Conservation (phyloP, 306 rosid species). For the Pueraria montana region DNA sequence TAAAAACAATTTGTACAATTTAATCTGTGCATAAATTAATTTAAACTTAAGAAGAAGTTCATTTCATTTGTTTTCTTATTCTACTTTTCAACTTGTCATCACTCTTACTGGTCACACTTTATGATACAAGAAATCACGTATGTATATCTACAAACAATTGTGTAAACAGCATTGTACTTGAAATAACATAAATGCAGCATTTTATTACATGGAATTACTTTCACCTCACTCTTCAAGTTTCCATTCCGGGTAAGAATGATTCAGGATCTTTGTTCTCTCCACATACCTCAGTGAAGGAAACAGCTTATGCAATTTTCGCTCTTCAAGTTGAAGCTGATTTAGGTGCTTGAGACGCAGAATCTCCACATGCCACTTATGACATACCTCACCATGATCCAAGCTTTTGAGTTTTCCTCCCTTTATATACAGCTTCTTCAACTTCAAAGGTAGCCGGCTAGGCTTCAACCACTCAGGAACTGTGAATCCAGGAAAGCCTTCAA, state of each 20-base stretch:
- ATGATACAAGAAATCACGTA: neutral
- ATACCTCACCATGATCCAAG: neutral
- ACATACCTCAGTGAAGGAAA: constrained; percentile 9
- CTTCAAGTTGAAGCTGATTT: neutral
- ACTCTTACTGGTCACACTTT: neutral
- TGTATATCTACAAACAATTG: neutral
- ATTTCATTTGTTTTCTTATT: no score
- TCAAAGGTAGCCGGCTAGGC: neutral
- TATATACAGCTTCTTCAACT: constrained; percentile 28
- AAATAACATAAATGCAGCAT: neutral
- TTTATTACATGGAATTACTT: neutral
- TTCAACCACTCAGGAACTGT: constrained; percentile 5
- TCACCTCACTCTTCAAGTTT: neutral
- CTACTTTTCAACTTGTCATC: neutral
- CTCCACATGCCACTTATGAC: constrained; percentile 7
- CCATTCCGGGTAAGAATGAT: neutral
- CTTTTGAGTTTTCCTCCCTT: constrained; percentile 29
- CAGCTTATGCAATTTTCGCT: neutral
- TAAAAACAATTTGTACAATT: no score
- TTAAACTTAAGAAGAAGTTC: no score
- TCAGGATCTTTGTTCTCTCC: neutral
- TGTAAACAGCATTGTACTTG: neutral
- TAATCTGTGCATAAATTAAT: no score
- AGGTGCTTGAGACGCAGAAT: constrained; percentile 22
- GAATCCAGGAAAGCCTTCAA: constrained; percentile 14